Conservation (phyloP, 257 asterid species). For the Buddleja alternifolia region DNA sequence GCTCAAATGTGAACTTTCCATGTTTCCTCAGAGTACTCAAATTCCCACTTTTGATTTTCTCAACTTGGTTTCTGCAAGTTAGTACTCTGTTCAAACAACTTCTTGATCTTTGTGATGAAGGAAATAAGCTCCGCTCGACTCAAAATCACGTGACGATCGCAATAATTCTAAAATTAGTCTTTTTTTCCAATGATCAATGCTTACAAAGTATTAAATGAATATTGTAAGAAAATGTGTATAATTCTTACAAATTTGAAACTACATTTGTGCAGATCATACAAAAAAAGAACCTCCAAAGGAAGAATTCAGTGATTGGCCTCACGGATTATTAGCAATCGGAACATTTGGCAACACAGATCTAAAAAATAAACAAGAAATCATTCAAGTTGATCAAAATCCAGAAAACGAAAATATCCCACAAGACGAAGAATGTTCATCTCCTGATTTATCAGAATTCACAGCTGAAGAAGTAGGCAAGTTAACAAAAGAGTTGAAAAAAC, state of each 20-base stretch:
- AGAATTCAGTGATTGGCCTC: slow-evolving; percentile 79
- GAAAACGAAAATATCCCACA: slow-evolving; percentile 33
- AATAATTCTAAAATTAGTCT: too few relatives aligned
- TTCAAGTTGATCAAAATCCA: slow-evolving; percentile 24
- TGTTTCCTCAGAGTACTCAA: too few relatives aligned
- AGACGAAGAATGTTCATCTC: slow-evolving; percentile 54
- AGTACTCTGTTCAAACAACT: too few relatives aligned
- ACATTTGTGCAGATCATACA: slow-evolving; percentile 45
- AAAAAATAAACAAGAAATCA: slow-evolving; percentile 36
- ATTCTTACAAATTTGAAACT: neutral
- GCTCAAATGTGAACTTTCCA: too few relatives aligned
- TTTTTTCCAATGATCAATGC: too few relatives aligned
- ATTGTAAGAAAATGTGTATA: too few relatives aligned
- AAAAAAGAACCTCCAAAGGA: slow-evolving; percentile 52
- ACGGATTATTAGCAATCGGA: slow-evolving; percentile 73
- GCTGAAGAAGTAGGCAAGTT: slow-evolving; percentile 76
- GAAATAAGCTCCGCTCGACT: too few relatives aligned
- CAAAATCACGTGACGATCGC: too few relatives aligned
- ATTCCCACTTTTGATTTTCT: too few relatives aligned
- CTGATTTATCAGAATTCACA: slow-evolving; percentile 80
- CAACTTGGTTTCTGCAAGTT: neutral
- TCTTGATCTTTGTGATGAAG: too few relatives aligned
- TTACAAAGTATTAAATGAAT: too few relatives aligned
- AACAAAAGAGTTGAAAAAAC: slow-evolving; percentile 65
- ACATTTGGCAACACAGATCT: slow-evolving; percentile 70